Percentiles rank a stretch among this genome's conserved stretches.
phyloP scores from a whole-genome alignment of 495 filamentous ascomycete genomes.

The Aspergillus indologenus region DNA sequence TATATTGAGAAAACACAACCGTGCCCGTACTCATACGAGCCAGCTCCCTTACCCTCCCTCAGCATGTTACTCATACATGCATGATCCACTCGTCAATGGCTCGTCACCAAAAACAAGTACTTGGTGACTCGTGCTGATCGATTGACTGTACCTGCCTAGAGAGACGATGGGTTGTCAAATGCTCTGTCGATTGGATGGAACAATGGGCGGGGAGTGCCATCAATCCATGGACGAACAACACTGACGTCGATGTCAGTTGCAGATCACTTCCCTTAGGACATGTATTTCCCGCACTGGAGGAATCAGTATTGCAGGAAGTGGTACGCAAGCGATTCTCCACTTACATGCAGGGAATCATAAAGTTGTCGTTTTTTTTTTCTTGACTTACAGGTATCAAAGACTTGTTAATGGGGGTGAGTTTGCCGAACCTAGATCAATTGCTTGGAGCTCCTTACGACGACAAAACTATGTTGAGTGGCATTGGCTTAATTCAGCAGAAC shows the following conservation, averaged over 20 bases:
- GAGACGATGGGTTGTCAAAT: neutral
- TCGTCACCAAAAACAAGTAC: neutral
- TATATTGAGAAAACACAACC: neutral
- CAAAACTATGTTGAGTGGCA: too few species aligned
- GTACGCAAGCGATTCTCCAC: neutral
- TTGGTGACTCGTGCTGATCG: neutral
- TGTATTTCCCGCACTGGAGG: neutral
- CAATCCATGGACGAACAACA: neutral
- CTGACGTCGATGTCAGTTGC: neutral
- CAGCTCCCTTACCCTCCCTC: too few species aligned
- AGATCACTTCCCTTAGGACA: neutral
- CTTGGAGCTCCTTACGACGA: too few species aligned
- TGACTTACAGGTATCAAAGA: neutral
- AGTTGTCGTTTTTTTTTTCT: neutral
- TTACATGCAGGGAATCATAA: neutral
- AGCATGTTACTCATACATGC: neutral
- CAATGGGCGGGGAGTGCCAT: neutral
- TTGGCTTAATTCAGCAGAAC: too few species aligned
- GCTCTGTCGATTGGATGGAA: neutral
- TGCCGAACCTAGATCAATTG: too few species aligned
- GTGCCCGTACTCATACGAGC: neutral
- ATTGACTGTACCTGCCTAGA: neutral
- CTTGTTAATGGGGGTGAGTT: too few species aligned
- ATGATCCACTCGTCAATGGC: neutral
- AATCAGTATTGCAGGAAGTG: too few species aligned